Conservation (phyloP, 768 basidiomycete species). For the Tricholoma matsutake region DNA sequence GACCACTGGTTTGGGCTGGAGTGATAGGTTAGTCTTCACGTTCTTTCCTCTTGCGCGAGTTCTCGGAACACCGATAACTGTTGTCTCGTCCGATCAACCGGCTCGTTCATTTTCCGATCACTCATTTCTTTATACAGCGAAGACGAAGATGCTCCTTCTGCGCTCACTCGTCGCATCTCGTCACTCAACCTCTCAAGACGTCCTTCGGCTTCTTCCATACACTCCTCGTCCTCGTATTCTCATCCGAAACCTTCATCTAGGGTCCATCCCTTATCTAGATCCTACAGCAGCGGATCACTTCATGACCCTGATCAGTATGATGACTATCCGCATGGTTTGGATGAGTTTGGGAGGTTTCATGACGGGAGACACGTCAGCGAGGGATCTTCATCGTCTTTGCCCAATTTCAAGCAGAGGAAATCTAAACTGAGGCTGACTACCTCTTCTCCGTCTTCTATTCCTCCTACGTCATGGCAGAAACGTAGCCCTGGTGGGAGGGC, state of each 20-base stretch:
- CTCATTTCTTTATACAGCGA: constrained; percentile 40
- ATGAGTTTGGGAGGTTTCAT: neutral
- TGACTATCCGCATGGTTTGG: neutral
- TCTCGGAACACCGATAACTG: neutral
- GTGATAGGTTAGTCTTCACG: constrained; percentile 53
- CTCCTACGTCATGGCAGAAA: constrained; percentile 15
- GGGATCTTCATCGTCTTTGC: constrained; percentile 2
- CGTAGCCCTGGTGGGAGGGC: neutral
- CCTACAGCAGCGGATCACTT: constrained; percentile 15
- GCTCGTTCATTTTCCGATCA: neutral
- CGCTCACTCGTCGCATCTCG: constrained; percentile 61
- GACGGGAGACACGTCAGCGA: neutral
- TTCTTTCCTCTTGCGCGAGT: neutral
- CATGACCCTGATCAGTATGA: neutral
- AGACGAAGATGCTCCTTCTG: constrained; percentile 71
- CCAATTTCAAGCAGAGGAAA: neutral
- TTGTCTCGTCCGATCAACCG: neutral
- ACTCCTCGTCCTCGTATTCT: constrained; percentile 15
- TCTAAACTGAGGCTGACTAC: neutral
- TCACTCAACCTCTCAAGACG: constrained; percentile 48
- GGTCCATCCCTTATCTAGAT: constrained; percentile 31
- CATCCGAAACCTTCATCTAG: constrained; percentile 22
- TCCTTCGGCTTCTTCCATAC: constrained; percentile 43
- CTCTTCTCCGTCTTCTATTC: constrained; percentile 8
- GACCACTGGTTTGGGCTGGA: constrained; percentile 74